Evolutionary conservation across 768 basidiomycete genomes (phyloP), one percentile per base, ranked within the genome.

Genomic region (Rhodosporidiobolus odoratus): DNA sequence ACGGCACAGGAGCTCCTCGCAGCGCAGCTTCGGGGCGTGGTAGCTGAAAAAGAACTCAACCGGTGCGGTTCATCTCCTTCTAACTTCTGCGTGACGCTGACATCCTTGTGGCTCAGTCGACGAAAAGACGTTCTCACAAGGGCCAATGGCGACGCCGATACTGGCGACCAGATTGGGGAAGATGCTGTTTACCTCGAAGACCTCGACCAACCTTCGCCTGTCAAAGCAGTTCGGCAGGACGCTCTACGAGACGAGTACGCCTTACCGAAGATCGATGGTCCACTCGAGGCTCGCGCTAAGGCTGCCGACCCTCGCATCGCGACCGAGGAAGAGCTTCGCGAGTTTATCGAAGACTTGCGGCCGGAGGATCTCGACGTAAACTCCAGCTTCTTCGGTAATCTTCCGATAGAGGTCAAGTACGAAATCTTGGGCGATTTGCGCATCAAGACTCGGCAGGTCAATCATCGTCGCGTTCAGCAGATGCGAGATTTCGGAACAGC

Each of bases 361-460:
- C 93, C 94, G 0, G 92, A 93, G 76, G 93, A 98, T 77, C 91
- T 98, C 75, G 95, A 98, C 77, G 85, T 96, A 65, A 84, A 87
- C 25, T 93, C 93, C 3, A 85, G 91, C 8, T 91, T 88, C 27
- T 99, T 99, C 78, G 86, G 88, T 32, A 90, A 91, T 71, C 85
- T 98, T 4, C 94, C 96, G 4, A 95, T 92, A 0, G 94, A 98
- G 79, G 87, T 96, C 30, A 92, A 99, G 76, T 99, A 98, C 80
- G 96, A 99, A 81, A 95, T 99, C 74, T 88, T 98, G 41, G 94
- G 95, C 62, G 96, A 99, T 81, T 83, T 98, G 58, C 87, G 96
- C 5, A 83, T 96, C 66, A 93, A 92, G 79, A 97, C 94, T 1
- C 85, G 96, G 5, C 94, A 97, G 80, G 94, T 91, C 19, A 95